Conservation (phyloP, 345 rosid genomes). For the Hibiscus mutabilis region DNA sequence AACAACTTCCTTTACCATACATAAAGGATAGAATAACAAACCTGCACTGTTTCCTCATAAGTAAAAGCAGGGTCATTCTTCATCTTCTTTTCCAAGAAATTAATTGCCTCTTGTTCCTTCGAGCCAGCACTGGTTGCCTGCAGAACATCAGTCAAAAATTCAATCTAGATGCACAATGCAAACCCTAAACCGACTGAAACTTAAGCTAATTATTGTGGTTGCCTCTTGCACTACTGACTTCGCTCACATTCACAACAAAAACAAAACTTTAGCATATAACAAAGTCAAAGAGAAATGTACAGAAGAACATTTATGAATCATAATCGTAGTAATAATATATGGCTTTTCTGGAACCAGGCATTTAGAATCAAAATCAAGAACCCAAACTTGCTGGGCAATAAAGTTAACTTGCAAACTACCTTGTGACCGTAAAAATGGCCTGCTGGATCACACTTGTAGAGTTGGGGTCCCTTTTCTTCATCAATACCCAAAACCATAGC, state of each 20-base stretch:
- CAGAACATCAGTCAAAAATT: conserved; percentile 5
- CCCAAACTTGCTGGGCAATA: neutral
- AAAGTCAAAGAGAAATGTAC: neutral
- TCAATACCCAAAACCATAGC: no score
- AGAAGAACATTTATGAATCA: neutral
- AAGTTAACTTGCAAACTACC: neutral
- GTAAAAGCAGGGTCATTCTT: no score
- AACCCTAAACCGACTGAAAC: neutral
- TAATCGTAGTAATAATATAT: neutral
- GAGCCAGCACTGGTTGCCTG: conserved; percentile 16
- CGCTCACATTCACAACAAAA: neutral
- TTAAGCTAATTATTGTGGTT: neutral
- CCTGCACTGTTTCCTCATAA: no score
- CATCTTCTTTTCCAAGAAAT: conserved; percentile 4
- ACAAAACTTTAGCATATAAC: neutral
- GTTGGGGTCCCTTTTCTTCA: no score
- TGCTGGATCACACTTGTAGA: no score
- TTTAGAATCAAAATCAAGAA: conserved; percentile 1
- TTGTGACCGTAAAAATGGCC: no score
- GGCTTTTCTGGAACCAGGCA: neutral
- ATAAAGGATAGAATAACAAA: conserved; percentile 11
- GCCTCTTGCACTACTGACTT: neutral
- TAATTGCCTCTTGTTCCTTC: conserved; percentile 97
- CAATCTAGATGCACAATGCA: neutral
- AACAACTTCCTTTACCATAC: neutral